Conservation (phyloP, 257 asterid species). For the Lithospermum erythrorhizon region DNA sequence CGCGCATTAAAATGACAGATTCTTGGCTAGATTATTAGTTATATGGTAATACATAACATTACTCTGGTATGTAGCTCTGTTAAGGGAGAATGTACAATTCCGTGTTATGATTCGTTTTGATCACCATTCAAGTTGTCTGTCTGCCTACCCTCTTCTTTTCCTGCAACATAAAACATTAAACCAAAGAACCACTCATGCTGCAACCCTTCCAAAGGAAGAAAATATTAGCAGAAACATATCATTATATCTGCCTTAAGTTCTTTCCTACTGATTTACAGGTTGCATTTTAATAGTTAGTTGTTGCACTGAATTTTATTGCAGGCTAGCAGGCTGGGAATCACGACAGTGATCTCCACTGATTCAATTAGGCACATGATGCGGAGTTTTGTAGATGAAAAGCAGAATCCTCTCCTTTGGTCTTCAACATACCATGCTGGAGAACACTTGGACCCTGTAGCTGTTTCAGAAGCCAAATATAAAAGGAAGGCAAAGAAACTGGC, state of each 20-base stretch:
- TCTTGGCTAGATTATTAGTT: no score
- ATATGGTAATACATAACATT: not conserved
- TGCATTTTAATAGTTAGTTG: not conserved
- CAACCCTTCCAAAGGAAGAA: not conserved
- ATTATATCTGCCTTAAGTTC: not conserved
- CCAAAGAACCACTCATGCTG: not conserved
- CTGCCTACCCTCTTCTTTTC: no score
- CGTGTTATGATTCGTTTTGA: not conserved
- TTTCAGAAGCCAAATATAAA: slow-evolving; percentile 81
- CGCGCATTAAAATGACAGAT: not conserved
- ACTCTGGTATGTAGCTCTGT: not conserved
- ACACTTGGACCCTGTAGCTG: slow-evolving; percentile 82
- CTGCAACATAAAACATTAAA: no score
- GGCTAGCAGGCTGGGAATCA: slow-evolving; percentile 97
- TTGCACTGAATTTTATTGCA: slow-evolving; percentile 19
- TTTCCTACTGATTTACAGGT: not conserved
- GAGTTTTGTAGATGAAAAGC: slow-evolving; percentile 86
- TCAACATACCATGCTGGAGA: slow-evolving; percentile 99
- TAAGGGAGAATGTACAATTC: not conserved
- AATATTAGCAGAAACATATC: no score
- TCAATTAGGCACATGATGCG: slow-evolving; percentile 99
- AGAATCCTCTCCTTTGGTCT: slow-evolving; percentile 95
- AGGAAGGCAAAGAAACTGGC: slow-evolving; percentile 74
- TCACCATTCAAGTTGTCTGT: not conserved
- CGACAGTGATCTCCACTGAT: slow-evolving; percentile 94